Percentiles rank a stretch among this genome's conserved stretches.
These are phyloP conservation scores for Fomitopsis schrenkii DNA, from an alignment of 1,284 basidiomycete species.

Conservation along the genomic window DNA sequence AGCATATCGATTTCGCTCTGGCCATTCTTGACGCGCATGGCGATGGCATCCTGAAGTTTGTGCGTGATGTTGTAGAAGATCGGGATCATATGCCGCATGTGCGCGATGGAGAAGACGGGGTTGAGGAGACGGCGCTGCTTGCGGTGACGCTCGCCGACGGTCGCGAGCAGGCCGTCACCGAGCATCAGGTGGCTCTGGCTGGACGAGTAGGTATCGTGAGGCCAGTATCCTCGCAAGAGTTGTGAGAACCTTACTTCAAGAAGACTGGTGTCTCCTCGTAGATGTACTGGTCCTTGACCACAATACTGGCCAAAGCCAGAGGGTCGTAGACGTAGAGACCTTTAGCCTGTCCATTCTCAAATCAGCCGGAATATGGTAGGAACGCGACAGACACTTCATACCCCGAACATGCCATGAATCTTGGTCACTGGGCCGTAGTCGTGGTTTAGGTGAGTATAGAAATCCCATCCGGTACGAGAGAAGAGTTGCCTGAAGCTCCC, in stretches of 20 bases:
- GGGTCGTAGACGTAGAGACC: constrained; percentile 15
- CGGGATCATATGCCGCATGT: constrained; percentile 22
- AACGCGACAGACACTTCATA: background rate
- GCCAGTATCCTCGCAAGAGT: background rate
- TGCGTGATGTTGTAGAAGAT: constrained; percentile 4
- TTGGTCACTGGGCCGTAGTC: constrained; percentile 9
- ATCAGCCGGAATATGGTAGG: too few species aligned
- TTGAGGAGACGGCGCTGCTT: constrained; percentile 24
- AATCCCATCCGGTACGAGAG: constrained; percentile 13
- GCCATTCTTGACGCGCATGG: constrained; percentile 8
- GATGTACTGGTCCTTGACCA: constrained; percentile 10
- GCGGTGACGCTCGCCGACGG: constrained; percentile 17
- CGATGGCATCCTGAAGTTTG: constrained; percentile 14
- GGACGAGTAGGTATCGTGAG: too few species aligned
- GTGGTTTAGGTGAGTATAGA: constrained; percentile 9
- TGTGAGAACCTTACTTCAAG: constrained; percentile 5
- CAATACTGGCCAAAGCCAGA: constrained; percentile 11
- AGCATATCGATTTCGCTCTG: constrained; percentile 30
- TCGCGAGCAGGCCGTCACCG: constrained; percentile 15
- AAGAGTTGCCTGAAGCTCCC: constrained; percentile 16
- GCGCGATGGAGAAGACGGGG: constrained; percentile 21
- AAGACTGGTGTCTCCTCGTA: constrained; percentile 14
- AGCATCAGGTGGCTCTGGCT: constrained; percentile 8
- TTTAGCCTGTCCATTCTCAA: constrained; percentile 5
- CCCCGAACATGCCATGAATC: constrained; percentile 14